Base-by-base conservation (phyloP, 768 basidiomycete species). In the Leucosporidium creatinivorum region DNA sequence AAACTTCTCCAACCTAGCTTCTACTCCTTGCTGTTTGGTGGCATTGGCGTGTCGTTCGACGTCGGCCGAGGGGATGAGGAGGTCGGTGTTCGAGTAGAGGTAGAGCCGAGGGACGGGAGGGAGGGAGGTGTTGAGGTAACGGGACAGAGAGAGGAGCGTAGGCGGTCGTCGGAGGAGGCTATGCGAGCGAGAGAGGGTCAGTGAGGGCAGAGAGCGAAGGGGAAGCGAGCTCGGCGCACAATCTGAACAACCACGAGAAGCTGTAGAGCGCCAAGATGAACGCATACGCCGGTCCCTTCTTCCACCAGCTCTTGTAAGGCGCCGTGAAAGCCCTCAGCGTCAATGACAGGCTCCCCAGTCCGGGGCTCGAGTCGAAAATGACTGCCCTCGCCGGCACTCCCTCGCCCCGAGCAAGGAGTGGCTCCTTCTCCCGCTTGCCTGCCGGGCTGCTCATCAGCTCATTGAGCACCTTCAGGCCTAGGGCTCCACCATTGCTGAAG, bases 361-460 rank as follows among this genome's bases (percentile, higher is more conserved):
- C 74, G 2, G 74, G 74, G 55, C 70, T 68, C 23, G 74, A 75
- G 62, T 75, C 74, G 30, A 72, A 70, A 28, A 75, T 44, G 59
- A 75, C 9, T 0, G 69, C 54, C 25, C 31, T 44, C 15, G 62
- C 58, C 49, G 68, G 63, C 3, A 61, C 23, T 4, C 57, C 54
- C 48, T 26, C n/a, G 47, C 36, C 30, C 18, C 6, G 19, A 18
- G 26, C 12, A 48, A 39, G 25, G 58, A 26, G 30, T 1, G n/a
- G 18, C 52, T 51, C n/a, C 30, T 33, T 33, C 21, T 36, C 31
- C 9, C 28, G 6, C 21, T 33, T 21, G 10, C 12, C 31, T 12
- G 17, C 33, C 21, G 17, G 9, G 28, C 44, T 1, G 65, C 50
- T 13, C 10, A 26, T 25, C 23, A 68, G 63, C 44, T 67, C 62